Conservation (phyloP, 2,329 filamentous ascomycete species). For the Neonectria hederae region DNA sequence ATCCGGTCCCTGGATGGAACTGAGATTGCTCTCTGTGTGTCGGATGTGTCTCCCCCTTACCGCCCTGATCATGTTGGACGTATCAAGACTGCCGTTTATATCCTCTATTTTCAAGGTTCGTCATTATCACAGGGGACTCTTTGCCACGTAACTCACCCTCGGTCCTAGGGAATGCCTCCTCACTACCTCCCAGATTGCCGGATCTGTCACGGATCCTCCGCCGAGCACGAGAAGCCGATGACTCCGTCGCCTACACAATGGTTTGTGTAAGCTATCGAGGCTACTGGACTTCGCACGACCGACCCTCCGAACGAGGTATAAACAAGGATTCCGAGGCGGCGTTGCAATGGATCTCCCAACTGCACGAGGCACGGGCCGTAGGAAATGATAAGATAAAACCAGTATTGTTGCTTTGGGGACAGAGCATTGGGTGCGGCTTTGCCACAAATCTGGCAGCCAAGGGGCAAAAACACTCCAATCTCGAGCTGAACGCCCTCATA, state of each 20-base stretch:
- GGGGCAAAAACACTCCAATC: conserved; percentile 48
- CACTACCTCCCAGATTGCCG: conserved; percentile 65
- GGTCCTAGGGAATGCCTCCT: conserved; percentile 65
- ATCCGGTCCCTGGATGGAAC: conserved; percentile 72
- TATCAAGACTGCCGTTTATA: conserved; percentile 55
- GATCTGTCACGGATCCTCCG: conserved; percentile 64
- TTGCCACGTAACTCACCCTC: conserved; percentile 34
- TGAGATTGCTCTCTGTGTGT: conserved; percentile 67
- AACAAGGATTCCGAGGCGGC: conserved; percentile 73
- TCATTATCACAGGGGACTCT: neutral
- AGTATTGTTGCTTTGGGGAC: conserved; percentile 75
- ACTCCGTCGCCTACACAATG: conserved; percentile 55
- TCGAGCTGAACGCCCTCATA: conserved; percentile 62
- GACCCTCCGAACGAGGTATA: conserved; percentile 75
- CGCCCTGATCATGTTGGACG: neutral
- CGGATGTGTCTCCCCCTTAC: conserved; percentile 47
- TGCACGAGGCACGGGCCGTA: conserved; percentile 44
- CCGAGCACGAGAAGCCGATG: conserved; percentile 52
- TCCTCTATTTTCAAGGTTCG: conserved; percentile 47
- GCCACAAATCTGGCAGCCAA: conserved; percentile 67
- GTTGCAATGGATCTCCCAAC: conserved; percentile 66
- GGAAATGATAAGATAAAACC: conserved; percentile 39
- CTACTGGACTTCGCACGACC: conserved; percentile 80
- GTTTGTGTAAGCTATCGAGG: conserved; percentile 72
- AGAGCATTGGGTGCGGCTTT: conserved; percentile 79